A percentile compares a stretch with the other conserved stretches of the same genome.
phyloP scores from a whole-genome alignment of 2,329 filamentous ascomycete genomes.

The Aureobasidium uvarum region DNA sequence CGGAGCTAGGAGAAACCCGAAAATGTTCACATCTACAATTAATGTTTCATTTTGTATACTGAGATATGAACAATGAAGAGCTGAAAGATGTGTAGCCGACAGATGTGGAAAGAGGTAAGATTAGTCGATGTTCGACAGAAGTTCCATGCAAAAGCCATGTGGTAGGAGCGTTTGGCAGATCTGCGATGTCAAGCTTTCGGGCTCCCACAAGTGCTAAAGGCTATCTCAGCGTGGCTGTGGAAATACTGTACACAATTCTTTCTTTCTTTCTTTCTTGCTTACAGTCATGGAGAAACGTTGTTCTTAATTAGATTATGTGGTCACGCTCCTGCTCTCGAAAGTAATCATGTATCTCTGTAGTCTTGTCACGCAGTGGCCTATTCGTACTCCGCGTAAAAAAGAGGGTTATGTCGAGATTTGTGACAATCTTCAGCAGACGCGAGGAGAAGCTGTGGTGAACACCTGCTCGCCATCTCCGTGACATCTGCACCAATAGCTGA shows the following conservation, averaged over 20 bases:
- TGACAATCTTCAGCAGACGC: no score
- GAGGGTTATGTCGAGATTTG: no score
- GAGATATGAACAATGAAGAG: not conserved
- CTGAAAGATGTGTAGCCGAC: not conserved
- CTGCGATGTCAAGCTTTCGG: not conserved
- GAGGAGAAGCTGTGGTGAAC: not conserved
- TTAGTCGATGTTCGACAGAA: not conserved
- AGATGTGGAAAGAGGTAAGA: not conserved
- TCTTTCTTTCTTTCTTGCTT: no score
- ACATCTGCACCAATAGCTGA: not conserved
- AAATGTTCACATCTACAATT: not conserved
- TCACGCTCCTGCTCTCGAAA: no score
- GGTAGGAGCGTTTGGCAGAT: not conserved
- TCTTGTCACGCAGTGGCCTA: no score
- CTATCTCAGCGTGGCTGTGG: no score
- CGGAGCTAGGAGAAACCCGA: not conserved
- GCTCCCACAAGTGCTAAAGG: no score
- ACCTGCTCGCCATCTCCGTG: not conserved
- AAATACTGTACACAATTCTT: no score
- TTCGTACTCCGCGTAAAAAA: no score
- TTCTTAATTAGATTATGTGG: no score
- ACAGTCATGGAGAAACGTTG: no score
- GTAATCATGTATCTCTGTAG: no score
- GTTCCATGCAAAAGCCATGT: not conserved
- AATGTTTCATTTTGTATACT: not conserved